phyloP scores from a whole-genome alignment of 495 filamentous ascomycete species.

The Penicillium cinerascens region DNA sequence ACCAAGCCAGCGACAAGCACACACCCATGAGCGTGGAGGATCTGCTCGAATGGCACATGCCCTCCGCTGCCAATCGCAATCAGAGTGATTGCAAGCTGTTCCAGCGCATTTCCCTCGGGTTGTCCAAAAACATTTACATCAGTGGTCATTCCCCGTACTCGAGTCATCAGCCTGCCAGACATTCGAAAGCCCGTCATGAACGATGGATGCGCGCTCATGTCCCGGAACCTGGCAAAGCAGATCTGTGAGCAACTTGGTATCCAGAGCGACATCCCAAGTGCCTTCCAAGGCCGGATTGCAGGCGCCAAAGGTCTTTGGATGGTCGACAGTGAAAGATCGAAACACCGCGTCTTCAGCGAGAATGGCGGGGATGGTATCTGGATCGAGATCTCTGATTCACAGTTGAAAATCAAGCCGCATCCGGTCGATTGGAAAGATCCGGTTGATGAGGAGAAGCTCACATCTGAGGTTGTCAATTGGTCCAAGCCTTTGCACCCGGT shows the following conservation, averaged over 20 bases:
- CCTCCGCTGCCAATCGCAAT: slow-evolving; percentile 31
- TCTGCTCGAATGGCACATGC: slow-evolving; percentile 53
- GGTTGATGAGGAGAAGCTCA: slow-evolving; percentile 51
- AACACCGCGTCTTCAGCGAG: slow-evolving; percentile 5
- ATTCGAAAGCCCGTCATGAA: slow-evolving; percentile 60
- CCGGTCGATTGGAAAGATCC: slow-evolving; percentile 36
- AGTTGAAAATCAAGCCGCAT: slow-evolving; percentile 73
- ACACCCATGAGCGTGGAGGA: slow-evolving; percentile 37
- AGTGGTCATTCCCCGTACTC: slow-evolving; percentile 37
- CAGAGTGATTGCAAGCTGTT: slow-evolving; percentile 53
- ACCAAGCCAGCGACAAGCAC: slow-evolving; percentile 23
- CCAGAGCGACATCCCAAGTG: slow-evolving; percentile 57
- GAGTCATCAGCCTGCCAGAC: slow-evolving; percentile 38
- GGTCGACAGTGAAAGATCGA: slow-evolving; percentile 48
- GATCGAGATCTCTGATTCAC: slow-evolving; percentile 77
- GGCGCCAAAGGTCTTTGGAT: slow-evolving; percentile 91
- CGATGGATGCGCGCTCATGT: slow-evolving; percentile 75
- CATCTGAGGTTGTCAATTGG: slow-evolving; percentile 69
- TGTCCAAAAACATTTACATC: slow-evolving; percentile 49
- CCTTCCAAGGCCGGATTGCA: slow-evolving; percentile 77
- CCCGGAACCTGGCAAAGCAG: slow-evolving; percentile 55
- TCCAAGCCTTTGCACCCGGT: slow-evolving; percentile 61
- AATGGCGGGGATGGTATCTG: slow-evolving; percentile 47
- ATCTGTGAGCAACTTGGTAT: slow-evolving; percentile 60
- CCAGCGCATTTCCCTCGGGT: slow-evolving; percentile 41